phyloP scores from a whole-genome alignment of 495 filamentous ascomycete species.

The Ascodesmis nigricans region DNA sequence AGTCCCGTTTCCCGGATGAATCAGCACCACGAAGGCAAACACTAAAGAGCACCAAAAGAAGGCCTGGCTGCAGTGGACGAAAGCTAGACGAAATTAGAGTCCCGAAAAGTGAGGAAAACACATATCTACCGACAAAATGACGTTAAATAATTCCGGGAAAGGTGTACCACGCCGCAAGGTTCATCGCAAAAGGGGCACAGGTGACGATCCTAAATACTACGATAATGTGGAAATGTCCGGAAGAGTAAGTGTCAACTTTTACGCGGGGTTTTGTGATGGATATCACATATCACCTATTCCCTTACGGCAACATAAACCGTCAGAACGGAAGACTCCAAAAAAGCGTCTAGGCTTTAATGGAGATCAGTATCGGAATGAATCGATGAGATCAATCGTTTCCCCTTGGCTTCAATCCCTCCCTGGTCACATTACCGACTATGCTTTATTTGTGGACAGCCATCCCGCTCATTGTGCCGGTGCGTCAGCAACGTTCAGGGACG shows the following conservation, averaged over 20 bases:
- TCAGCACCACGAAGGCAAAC: too few species aligned
- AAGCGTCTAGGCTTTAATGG: constrained; percentile 3
- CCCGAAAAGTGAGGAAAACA: too few species aligned
- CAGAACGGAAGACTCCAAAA: background rate
- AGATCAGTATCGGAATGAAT: constrained; percentile 4
- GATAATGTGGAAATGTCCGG: too few species aligned
- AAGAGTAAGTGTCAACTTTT: constrained; percentile 1
- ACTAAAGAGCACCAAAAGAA: too few species aligned
- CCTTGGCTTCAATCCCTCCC: background rate
- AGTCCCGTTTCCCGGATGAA: too few species aligned
- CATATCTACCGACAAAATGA: too few species aligned
- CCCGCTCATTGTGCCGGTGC: background rate
- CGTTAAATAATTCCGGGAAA: too few species aligned
- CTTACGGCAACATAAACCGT: constrained; percentile 1
- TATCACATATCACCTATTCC: background rate
- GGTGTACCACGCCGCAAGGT: too few species aligned
- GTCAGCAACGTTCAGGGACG: background rate
- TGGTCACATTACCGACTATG: background rate
- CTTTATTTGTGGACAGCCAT: constrained; percentile 3
- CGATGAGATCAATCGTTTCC: constrained; percentile 1
- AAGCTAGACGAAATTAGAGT: too few species aligned
- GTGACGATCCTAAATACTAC: too few species aligned
- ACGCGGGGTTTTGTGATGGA: constrained; percentile 2
- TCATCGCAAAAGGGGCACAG: too few species aligned
- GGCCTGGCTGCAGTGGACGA: too few species aligned